Base-by-base conservation (phyloP, 2,329 filamentous ascomycete genomes). In the Penicillium brasilianum region DNA sequence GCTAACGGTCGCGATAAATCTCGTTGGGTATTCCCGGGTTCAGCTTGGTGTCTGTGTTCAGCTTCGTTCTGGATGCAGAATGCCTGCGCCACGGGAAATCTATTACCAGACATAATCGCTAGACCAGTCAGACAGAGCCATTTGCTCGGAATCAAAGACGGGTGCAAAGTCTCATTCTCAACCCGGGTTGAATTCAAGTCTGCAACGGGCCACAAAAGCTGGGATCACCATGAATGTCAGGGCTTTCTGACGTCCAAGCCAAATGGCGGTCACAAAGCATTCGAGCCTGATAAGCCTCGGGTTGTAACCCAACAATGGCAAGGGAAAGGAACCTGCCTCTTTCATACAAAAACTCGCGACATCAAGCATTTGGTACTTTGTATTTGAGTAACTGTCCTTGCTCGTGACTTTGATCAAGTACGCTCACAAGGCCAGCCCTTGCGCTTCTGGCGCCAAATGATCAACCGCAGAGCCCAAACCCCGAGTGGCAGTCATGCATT, bases 361-460 rank as follows among this genome's bases (percentile, higher is more conserved):
- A 9, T 46, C 22, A 46, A 46, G 22, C 22, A 20, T 10, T 20
- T 6, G 10, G 18, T 14, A 36, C 34, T 34, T 9, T 9, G 11
- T 28, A 28, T 6, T 28, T 28, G 25, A 2, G 32, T 18, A 41
- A n/a, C n/a, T n/a, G n/a, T n/a, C n/a, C 37, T 16, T 32, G 16
- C 9, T 50, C n/a, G n/a, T 13, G 28, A n/a, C 25, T 50, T 9
- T 32, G 46, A 18, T n/a, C 34, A 20, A 20, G 10, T 20, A 50
- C 16, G 25, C 6, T 28, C 3, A 28, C 39, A 54, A 53, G 58
- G 10, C 46, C 54, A 57, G 25, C 18, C 59, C 55, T 34, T 50
- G 55, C 51, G 58, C 49, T 39, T 55, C 55, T 52, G 57, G 58
- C 64, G 64, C 58, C 61, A 55, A 62, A 61, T 34, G 59, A 60